These are phyloP conservation scores for Phytophthora boehmeriae DNA, from an alignment of 352 stramenopile genomes.

Conservation along the genomic window DNA sequence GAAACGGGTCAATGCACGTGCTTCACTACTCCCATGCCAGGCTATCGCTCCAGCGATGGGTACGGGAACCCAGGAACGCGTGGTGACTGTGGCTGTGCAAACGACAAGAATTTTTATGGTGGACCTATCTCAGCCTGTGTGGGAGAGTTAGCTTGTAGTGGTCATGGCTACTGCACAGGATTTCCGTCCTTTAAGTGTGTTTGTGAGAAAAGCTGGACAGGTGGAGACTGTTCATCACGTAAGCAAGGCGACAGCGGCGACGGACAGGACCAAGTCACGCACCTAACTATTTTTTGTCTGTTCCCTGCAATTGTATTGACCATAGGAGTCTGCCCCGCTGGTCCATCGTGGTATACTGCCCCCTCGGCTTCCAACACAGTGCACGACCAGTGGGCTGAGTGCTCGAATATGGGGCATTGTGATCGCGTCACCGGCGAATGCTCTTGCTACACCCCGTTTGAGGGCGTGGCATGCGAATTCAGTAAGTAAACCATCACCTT, in stretches of 20 bases:
- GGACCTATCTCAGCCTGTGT: constrained; percentile 62
- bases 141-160: constrained; percentile 75
- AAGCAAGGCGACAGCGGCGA: constrained; percentile 4
- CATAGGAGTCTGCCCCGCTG: constrained; percentile 65
- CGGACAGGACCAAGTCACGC: not conserved
- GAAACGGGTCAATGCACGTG: constrained; percentile 57
- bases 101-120: constrained; percentile 80
- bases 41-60: constrained; percentile 82
- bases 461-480: constrained; percentile 58
- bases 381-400: constrained; percentile 56
- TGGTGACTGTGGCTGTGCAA: constrained; percentile 93
- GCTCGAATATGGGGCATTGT: constrained; percentile 69
- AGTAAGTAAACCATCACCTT: constrained; percentile 28
- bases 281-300: constrained; percentile 6
- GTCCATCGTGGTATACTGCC: constrained; percentile 64
- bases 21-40: constrained; percentile 72
- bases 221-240: constrained; percentile 71
- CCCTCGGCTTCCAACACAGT: constrained; percentile 51
- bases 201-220: constrained; percentile 67
- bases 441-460: constrained; percentile 64
- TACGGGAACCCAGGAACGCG: constrained; percentile 86
- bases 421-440: constrained; percentile 62
- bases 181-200: constrained; percentile 59
- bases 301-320: not conserved
- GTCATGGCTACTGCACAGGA: constrained; percentile 69